Base-by-base conservation (phyloP, 768 basidiomycete species). In the Cyclocybe aegerita region DNA sequence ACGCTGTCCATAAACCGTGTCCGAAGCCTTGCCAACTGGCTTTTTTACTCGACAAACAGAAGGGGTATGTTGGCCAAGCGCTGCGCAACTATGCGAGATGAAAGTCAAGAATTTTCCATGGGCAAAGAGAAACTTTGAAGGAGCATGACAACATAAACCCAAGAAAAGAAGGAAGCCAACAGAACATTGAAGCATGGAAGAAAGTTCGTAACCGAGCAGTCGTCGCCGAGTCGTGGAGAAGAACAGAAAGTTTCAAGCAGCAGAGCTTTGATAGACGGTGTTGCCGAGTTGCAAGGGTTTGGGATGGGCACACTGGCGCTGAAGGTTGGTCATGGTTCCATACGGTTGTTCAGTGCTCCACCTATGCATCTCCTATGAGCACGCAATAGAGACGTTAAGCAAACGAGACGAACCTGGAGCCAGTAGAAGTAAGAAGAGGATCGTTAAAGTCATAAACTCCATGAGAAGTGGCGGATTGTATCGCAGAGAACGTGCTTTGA, bases 401-500 rank as follows among this genome's bases (percentile, higher is more conserved):
- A 9, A 35, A n/a, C 7, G n/a, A 55, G 17, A 9, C 31, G 31
- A n/a, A 33, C 23, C 31, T 43, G 17, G 35, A 9, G 3, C n/a
- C 9, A 37, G 8, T 8, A 23, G 10, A 7, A 36, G 43, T 14
- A 16, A 5, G 23, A 23, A 23, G 23, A 10, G 17, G 11, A n/a
- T 31, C 17, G 35, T 15, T 44, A 23, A 12, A 12, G 11, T 33
- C 29, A 12, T 14, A 31, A 44, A 44, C 7, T 23, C 6, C 43
- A 34, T 44, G 9, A 34, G 31, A 1, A 12, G 11, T 14, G 9
- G 23, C n/a, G 39, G 31, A 4, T 50, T 34, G 40, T 49, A 50
- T 52, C 52, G 49, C 48, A 44, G 50, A 48, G 32, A 54, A 35
- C 46, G 56, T 52, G 30, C 51, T 51, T 32, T 53, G 53, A 38